phyloP scores from a whole-genome alignment of 75 land plant species.

The Picea glauca region DNA sequence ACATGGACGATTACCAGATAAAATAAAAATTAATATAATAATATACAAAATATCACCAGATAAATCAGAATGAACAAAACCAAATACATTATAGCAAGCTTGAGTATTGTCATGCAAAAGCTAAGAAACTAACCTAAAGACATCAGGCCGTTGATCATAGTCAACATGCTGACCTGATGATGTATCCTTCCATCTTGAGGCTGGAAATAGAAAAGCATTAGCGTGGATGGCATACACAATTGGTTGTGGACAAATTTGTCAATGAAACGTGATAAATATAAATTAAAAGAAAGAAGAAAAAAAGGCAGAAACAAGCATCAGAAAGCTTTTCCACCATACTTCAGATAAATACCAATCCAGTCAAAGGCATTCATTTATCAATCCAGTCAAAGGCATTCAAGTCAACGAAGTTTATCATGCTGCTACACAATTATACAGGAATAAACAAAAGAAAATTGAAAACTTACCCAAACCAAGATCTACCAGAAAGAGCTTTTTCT shows the following conservation, averaged over 20 bases:
- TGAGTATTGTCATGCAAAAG: background rate
- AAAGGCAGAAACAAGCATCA: background rate
- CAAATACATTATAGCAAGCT: background rate
- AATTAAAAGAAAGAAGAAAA: background rate
- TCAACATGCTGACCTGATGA: conserved; percentile 88
- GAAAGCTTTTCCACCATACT: background rate
- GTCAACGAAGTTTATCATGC: background rate
- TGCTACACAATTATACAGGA: background rate
- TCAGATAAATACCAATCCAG: background rate
- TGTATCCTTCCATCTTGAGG: conserved; percentile 89
- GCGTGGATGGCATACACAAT: background rate
- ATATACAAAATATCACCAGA: background rate
- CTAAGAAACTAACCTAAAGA: conserved; percentile 58
- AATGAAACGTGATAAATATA: background rate
- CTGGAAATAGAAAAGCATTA: conserved; percentile 30
- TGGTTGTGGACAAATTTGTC: background rate
- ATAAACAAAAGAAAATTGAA: background rate
- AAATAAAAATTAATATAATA: background rate
- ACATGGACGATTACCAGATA: conserved; percentile 5
- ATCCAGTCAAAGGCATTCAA: background rate
- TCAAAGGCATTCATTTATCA: background rate
- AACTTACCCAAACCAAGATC: conserved; percentile 92
- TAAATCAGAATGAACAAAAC: background rate
- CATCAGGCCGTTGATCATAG: conserved; percentile 95
- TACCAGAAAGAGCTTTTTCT: conserved; percentile 89